Evolutionary conservation across 306 rosid genomes (phyloP), one percentile per base, ranked within the genome.

Genomic region (Heteromeles arbutifolia): DNA sequence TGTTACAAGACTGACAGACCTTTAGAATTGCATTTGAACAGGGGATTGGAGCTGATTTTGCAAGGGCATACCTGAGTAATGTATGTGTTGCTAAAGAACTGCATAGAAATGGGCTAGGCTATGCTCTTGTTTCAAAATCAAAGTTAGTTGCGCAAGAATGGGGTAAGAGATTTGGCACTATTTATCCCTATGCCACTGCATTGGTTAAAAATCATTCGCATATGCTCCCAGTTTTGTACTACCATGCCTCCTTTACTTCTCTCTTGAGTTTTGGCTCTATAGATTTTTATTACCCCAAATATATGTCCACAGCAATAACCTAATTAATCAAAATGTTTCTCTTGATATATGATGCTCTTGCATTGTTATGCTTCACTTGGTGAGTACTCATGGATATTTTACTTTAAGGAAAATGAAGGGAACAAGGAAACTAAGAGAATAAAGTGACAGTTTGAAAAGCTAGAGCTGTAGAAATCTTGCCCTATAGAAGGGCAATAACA

Each of bases 51-150:
- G 86, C 84, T 57, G 93, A 95, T 80, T 79, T 89, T 59, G 85
- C 90, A n/a, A 87, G 98, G 78, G 98, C 97, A 65, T 95, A 95
- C 80, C 90, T 95, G 75, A 92, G 96, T 79, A 95, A 95, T 75
- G 97, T 95, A 21, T 95, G 98, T 73, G 97, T 95, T 83, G 97
- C 96, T 22, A 65, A 82, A 62, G 96, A 92, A 82, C 79, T 92
- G 85, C 97, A 84, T 28, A 86, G 97, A 83, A 90, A 87, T 75
- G 98, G 98, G 15, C 74, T 95, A 85, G 98, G 84, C 39, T 87
- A 84, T 85, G 91, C 85, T 48, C 87, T 95, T 57, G 75, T 95
- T 50, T 88, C 86, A 74, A 86, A 89, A 87, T 87, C 98, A 18
- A 92, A 90, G 84, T 80, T 85, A 75, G 90, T 95, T 75, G 98